A percentile compares a stretch with the other conserved stretches of the same genome.
Conservation (phyloP, 1,284 basidiomycete genomes). For the Stygiomarasmius scandens region DNA sequence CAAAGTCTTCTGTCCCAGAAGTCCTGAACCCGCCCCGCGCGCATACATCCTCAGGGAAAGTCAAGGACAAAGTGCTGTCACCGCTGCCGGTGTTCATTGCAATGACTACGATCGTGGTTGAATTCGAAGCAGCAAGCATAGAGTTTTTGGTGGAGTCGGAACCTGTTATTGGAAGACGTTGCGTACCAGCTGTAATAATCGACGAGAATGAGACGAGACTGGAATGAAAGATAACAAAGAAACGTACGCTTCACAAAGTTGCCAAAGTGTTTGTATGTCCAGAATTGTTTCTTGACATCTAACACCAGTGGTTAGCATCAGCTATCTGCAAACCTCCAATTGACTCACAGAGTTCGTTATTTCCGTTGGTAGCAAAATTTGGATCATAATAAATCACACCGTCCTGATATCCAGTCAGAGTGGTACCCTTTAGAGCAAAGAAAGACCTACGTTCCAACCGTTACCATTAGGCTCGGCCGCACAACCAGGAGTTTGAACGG, state of each 20-base stretch:
- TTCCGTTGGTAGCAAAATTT: constrained; percentile 37
- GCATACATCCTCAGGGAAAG: constrained; percentile 37
- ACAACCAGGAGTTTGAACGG: constrained; percentile 30
- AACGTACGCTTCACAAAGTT: constrained; percentile 41
- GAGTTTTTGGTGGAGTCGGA: constrained; percentile 29
- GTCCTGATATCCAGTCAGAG: too few species aligned
- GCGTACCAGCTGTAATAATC: constrained; percentile 10
- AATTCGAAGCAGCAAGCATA: constrained; percentile 34
- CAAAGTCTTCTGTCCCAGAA: constrained; percentile 38
- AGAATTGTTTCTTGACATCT: constrained; percentile 43
- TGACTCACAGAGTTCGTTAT: constrained; percentile 36
- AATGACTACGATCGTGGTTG: constrained; percentile 33
- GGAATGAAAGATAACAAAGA: neutral
- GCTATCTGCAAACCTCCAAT: too few species aligned
- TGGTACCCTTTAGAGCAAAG: too few species aligned
- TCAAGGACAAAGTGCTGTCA: constrained; percentile 31
- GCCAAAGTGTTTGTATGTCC: constrained; percentile 42
- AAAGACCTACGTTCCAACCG: constrained; percentile 37
- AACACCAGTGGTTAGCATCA: neutral
- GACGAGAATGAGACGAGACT: neutral
- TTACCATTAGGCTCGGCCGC: constrained; percentile 33
- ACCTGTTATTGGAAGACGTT: constrained; percentile 35
- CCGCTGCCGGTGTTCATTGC: constrained; percentile 38
- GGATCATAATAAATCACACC: constrained; percentile 42
- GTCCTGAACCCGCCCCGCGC: constrained; percentile 33